Base-by-base conservation (phyloP, 2,329 filamentous ascomycete species). In the Leptographium galeiforme region DNA sequence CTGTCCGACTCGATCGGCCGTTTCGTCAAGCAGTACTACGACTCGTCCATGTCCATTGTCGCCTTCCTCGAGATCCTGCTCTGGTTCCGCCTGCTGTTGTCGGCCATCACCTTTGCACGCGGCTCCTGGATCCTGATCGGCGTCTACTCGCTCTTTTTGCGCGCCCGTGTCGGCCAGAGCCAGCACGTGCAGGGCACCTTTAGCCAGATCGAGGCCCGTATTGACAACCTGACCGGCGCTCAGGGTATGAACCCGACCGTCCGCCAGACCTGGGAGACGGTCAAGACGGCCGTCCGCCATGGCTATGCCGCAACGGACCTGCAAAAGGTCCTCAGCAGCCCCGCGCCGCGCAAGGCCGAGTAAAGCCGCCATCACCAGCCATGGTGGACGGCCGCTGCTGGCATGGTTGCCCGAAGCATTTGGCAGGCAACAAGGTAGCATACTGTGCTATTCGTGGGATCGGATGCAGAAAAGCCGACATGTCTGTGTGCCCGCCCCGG, bases 21-120 rank as follows among this genome's bases (percentile, higher is more conserved):
- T 63, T 98, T 98, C 64, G 89, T 98, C 68, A 97, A 97, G 82
- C 82, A 89, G 67, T 96, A 97, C 79, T 98, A 98, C 67, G 93
- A 98, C 68, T 73, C 81, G 57, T 95, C 89, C 70, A 98, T 98
- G 93, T 87, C 86, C 55, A 75, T 97, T 57, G 93, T 98, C 36
- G 86, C 91, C 40, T 74, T 77, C 48, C 86, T 98, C 55, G 93
- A 98, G 74, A 88, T 97, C 61, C 71, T 79, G 43, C 81, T 97
- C 56, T 94, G 90, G 84, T 73, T 86, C 69, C 89, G 93, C 64
- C 73, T 98, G 53, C 65, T 94, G 49, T 71, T 89, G 53, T 85
- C 87, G 36, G 88, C 89, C 57, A 71, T 97, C 58, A 75, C 94
- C 61, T 97, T 97, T 80, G 82, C 84, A 72, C 88, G 85, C 68